Evolutionary conservation across 495 filamentous ascomycete species (phyloP).

Genomic region (Aspergillus sclerotioniger): DNA sequence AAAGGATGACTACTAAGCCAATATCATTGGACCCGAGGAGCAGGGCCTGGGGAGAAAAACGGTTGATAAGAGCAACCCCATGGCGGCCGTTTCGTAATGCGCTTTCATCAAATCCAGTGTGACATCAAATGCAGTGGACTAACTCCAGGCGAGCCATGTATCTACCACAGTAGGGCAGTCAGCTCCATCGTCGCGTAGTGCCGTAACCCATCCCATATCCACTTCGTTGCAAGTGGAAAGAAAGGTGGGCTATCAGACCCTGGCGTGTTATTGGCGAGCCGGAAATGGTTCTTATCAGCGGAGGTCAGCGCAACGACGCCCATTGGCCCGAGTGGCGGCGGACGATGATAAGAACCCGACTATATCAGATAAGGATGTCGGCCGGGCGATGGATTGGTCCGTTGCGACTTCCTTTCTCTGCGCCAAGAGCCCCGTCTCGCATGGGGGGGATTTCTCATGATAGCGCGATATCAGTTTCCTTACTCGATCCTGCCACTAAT

Average conservation of each 20-base stretch:
- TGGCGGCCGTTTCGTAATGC: background rate
- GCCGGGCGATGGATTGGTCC: background rate
- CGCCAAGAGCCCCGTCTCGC: conserved; percentile 1
- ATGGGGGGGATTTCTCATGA: background rate
- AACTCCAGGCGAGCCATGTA: background rate
- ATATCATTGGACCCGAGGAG: conserved; percentile 1
- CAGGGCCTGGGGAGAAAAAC: background rate
- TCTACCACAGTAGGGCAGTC: no score
- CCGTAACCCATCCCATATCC: no score
- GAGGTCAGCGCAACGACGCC: conserved; percentile 3
- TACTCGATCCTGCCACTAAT: conserved; percentile 12
- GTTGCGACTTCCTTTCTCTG: background rate
- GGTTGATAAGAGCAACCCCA: conserved; percentile 1
- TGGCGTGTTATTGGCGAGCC: conserved; percentile 1
- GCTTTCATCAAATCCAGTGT: background rate
- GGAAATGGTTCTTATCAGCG: conserved; percentile 12
- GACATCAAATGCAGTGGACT: background rate
- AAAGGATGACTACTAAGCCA: background rate
- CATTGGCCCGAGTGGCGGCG: background rate
- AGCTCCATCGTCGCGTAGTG: background rate
- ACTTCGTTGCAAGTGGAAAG: no score
- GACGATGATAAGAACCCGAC: conserved; percentile 1
- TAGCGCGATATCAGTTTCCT: background rate
- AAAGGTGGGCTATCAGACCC: background rate
- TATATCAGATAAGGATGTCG: background rate